Percentiles rank a stretch among this genome's conserved stretches.
Conservation (phyloP, 1,139 yeast species). For the Wickerhamiella infanticola region DNA sequence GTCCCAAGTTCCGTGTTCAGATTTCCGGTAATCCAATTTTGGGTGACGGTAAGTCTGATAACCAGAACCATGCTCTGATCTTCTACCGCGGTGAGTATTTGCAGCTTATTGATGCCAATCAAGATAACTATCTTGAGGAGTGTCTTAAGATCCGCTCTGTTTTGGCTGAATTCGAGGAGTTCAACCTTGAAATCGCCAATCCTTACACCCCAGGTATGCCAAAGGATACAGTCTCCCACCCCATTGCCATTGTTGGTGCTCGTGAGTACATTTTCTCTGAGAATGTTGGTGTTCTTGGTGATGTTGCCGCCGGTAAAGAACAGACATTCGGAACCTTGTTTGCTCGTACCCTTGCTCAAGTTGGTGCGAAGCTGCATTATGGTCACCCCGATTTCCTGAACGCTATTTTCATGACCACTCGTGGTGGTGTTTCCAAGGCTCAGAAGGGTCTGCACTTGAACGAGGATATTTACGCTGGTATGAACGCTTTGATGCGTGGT, state of each 20-base stretch:
- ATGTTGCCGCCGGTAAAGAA: conserved; percentile 99
- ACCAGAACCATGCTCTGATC: conserved; percentile 91
- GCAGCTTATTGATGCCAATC: conserved; percentile 96
- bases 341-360: conserved; percentile 93
- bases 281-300: conserved; percentile 97
- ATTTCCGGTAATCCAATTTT: conserved; percentile 96
- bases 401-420: conserved; percentile 85
- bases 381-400: conserved; percentile 99
- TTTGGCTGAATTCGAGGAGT: conserved; percentile 93
- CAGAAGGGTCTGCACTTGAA: conserved; percentile 96
- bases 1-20: conserved; percentile 96
- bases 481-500: conserved; percentile 94
- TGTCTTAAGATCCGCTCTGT: conserved; percentile 96
- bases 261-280: conserved; percentile 98
- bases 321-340: conserved; percentile 98
- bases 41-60: conserved; percentile 99
- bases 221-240: conserved; percentile 30
- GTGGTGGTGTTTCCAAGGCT: conserved; percentile 99
- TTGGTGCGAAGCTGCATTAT: conserved; percentile 97
- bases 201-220: conserved; percentile 33
- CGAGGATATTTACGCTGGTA: conserved; percentile 99
- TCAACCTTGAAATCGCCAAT: conserved; percentile 41
- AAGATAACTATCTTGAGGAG: conserved; percentile 95
- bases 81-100: conserved; percentile 98
- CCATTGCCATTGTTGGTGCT: conserved; percentile 98